These are phyloP conservation scores for Candida sanyaensis DNA, from an alignment of 1,139 yeast species.

Conservation along the genomic window DNA sequence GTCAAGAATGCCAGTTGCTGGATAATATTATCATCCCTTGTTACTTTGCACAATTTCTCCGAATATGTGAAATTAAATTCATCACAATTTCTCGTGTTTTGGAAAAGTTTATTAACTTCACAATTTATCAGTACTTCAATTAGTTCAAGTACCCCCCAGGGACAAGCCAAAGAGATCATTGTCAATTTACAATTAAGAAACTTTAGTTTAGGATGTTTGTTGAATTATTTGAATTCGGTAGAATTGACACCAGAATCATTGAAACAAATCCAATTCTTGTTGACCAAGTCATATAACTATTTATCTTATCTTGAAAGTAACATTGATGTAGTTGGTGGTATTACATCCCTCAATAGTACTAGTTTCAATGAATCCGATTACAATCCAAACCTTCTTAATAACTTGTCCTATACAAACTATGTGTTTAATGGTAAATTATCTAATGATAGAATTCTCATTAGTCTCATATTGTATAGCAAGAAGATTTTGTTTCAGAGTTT, in stretches of 20 bases:
- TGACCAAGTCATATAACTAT: slow-evolving; percentile 46
- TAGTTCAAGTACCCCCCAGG: slow-evolving; percentile 20
- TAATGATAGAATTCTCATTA: slow-evolving; percentile 29
- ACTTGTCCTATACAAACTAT: slow-evolving; percentile 31
- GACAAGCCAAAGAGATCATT: slow-evolving; percentile 31
- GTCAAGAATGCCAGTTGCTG: slow-evolving; percentile 50
- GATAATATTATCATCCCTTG: slow-evolving; percentile 75
- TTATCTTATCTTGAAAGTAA: slow-evolving; percentile 43
- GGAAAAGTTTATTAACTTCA: slow-evolving; percentile 78
- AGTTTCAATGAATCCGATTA: slow-evolving; percentile 32
- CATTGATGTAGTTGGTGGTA: slow-evolving; percentile 33
- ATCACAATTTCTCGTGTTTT: slow-evolving; percentile 72
- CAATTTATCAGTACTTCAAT: slow-evolving; percentile 38
- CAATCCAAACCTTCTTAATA: slow-evolving; percentile 32
- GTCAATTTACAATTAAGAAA: slow-evolving; percentile 43
- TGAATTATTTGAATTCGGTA: slow-evolving; percentile 41
- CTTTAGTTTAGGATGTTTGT: slow-evolving; percentile 42
- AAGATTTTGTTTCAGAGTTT: slow-evolving; percentile 37
- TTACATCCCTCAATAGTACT: slow-evolving; percentile 33
- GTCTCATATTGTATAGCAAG: slow-evolving; percentile 37
- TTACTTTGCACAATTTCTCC: slow-evolving; percentile 63
- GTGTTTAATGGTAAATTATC: slow-evolving; percentile 24
- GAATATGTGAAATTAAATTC: slow-evolving; percentile 69
- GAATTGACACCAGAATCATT: slow-evolving; percentile 45
- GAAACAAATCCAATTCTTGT: slow-evolving; percentile 44